Evolutionary conservation across 1,284 basidiomycete genomes (phyloP), one percentile per base, ranked within the genome.

Genomic region (Austroboletus novae-zelandiae): DNA sequence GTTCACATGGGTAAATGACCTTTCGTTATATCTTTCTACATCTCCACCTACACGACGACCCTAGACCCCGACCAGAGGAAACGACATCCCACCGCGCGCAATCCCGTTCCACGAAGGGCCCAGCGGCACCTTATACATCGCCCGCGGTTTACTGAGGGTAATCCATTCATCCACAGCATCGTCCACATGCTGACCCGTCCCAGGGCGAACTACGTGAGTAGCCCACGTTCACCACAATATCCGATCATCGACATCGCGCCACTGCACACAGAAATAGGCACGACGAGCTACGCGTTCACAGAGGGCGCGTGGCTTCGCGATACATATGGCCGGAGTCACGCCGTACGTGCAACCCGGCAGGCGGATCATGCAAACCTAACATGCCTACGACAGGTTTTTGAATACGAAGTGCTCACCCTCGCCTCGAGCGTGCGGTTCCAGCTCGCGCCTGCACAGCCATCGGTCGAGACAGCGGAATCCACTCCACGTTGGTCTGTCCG

Each of bases 361-460:
- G 6, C 4, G 31, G 10, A 37, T 13, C 14, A 45, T 32, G 15
- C 11, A 14, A 36, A 17, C 40, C 47, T 45, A 9, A 53, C 15
- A 0, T 25, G 13, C 18, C 30, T 17, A 4, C 36, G 36, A 10
- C 43, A 66, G 61, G 41, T 54, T 6, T 58, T 50, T 15, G 61
- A 66, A 34, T 65, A 62, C 41, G 61, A 62, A 25, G 61, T 66
- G 5, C 43, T 62, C 15, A 51, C 56, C 5, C 65, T 55, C 13
- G 50, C 49, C 32, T 54, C 60, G 36, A 56, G 31, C 39, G 17
- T 66, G 51, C 60, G 61, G 36, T 62, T 61, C 34, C 42, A 45
- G 3, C 23, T 65, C 2, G 47, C 50, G 4, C 2, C 45, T 25
- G 41, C 49, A 32, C 43, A 40, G 8, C 10, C 51, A 5, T 7